These are phyloP conservation scores for Vaccinium macrocarpon DNA, from an alignment of 148 eudicot species.

Conservation along the genomic window DNA sequence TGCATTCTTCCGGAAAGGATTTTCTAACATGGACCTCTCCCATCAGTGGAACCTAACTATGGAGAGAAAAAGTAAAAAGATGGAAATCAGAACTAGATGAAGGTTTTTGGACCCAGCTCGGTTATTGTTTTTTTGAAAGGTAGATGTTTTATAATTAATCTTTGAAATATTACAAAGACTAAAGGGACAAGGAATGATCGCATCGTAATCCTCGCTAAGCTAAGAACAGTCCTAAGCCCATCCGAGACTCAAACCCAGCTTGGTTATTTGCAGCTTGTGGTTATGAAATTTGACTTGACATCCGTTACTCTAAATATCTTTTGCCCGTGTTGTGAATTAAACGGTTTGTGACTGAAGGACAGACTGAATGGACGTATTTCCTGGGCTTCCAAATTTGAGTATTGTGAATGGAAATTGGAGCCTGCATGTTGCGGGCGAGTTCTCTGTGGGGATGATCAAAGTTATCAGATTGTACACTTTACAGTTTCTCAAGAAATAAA, in stretches of 20 bases:
- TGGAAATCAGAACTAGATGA: not conserved
- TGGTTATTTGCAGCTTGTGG: not conserved
- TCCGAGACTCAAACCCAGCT: not conserved
- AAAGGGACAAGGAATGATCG: too few relatives aligned
- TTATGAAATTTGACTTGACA: not conserved
- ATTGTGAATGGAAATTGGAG: not conserved
- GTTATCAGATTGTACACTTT: not conserved
- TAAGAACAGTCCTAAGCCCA: too few relatives aligned
- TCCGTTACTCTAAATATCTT: not conserved
- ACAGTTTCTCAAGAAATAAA: constrained; percentile 8
- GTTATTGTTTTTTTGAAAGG: not conserved
- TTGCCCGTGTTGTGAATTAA: not conserved
- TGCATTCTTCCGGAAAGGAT: not conserved
- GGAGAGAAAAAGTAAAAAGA: not conserved
- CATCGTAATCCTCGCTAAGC: not conserved
- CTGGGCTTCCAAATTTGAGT: not conserved
- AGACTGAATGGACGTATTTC: not conserved
- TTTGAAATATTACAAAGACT: too few relatives aligned
- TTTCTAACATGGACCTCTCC: not conserved
- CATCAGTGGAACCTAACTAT: not conserved
- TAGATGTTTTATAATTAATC: not conserved
- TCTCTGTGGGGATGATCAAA: not conserved
- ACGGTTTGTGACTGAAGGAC: not conserved
- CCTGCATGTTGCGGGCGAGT: not conserved
- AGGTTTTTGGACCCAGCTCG: not conserved